Evolutionary conservation across 2,329 filamentous ascomycete species (phyloP), one percentile per base, ranked within the genome.

Genomic region (Fusarium pilosicola): DNA sequence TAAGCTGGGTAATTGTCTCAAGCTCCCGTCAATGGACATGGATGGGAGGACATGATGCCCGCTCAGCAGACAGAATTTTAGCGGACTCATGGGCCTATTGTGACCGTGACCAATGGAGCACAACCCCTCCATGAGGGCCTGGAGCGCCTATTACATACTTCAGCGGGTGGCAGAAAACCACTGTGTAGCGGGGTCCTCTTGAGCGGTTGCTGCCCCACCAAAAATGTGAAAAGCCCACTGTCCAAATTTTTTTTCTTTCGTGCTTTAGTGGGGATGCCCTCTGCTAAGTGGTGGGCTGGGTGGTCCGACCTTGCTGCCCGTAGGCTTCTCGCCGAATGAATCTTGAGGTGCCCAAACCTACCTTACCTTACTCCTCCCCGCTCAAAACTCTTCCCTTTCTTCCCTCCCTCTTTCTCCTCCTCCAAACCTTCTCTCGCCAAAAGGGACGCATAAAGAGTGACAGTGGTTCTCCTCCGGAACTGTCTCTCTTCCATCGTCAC

Each of bases 401-500:
- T 60, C 68, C 70, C 67, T 68, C 66, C 65, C 62, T 61, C 65
- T 62, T 66, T 65, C 62, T 65, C 65, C 44, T 63, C 70, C 65
- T 65, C 65, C 68, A 69, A 70, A 68, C 62, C 70, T 74, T 75
- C 68, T 75, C 65, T 76, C 75, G 72, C 74, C 70, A 76, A 78
- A 79, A 82, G 81, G 77, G 81, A 82, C 81, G 80, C 79, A 79
- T 81, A 78, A 79, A 81, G 81, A 83, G 81, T 79, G 82, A 77
- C 82, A 83, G 82, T 83, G 77, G 80, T 79, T 76, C 76, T 71
- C 74, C 63, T 70, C 65, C 65, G 79, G 65, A 79, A 79, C 82
- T 84, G 82, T 83, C 79, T 79, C 81, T 82, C 79, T 77, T 80
- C 74, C 76, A 79, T 79, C 78, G 78, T 79, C 75, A 76, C 76